Evolutionary conservation across 768 basidiomycete genomes (phyloP).

Genomic region (Daedaleopsis nitida): DNA sequence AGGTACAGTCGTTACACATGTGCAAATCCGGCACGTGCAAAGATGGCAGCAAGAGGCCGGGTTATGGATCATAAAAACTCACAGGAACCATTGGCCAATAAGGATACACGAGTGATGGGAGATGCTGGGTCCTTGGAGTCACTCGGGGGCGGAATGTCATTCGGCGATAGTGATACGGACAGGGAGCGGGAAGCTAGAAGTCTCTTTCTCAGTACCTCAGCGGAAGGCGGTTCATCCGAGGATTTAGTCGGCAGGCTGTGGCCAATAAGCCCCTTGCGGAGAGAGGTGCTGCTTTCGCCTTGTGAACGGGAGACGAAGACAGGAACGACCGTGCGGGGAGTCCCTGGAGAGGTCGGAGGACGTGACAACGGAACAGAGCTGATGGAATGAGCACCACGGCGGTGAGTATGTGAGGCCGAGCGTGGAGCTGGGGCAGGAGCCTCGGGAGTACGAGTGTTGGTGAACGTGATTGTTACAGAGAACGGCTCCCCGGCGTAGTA

Average conservation of each 20-base stretch:
- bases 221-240: constrained; percentile 27
- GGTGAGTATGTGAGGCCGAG: constrained; percentile 49
- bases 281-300: constrained; percentile 11
- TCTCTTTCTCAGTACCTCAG: constrained; percentile 24
- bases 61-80: neutral
- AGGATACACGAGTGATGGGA: constrained; percentile 2
- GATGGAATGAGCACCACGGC: constrained; percentile 76
- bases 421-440: constrained; percentile 36
- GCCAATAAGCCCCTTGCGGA: constrained; percentile 61
- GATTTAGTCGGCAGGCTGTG: constrained; percentile 32
- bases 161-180: constrained; percentile 61
- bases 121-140: neutral
- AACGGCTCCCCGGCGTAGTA: constrained; percentile 94
- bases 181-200: constrained; percentile 59
- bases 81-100: constrained; percentile 1
- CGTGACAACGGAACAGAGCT: constrained; percentile 80
- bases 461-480: constrained; percentile 82
- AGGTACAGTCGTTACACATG: too few species aligned
- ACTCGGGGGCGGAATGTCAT: constrained; percentile 36
- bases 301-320: constrained; percentile 32
- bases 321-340: constrained; percentile 41
- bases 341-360: constrained; percentile 82
- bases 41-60: too few species aligned
- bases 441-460: constrained; percentile 69
- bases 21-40: too few species aligned